Evolutionary conservation across 1,139 yeast genomes (phyloP).

Genomic region (Suhomyces anneliseae): DNA sequence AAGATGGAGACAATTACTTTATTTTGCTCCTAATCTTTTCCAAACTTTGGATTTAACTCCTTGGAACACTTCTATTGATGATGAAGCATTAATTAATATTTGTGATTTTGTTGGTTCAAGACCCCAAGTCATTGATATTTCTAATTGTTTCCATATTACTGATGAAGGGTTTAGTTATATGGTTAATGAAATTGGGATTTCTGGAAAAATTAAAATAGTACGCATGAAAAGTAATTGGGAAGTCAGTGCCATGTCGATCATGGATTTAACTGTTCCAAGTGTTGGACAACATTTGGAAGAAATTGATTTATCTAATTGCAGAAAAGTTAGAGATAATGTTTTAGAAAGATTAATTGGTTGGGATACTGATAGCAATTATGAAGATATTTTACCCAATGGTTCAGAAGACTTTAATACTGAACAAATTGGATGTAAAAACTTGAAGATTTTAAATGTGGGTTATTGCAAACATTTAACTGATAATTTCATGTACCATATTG

Average conservation of each 20-base stretch:
- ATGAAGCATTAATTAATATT: conserved; percentile 54
- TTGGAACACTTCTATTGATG: conserved; percentile 62
- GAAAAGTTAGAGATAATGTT: conserved; percentile 71
- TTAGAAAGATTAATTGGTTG: conserved; percentile 66
- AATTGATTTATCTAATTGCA: conserved; percentile 68
- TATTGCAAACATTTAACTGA: conserved; percentile 77
- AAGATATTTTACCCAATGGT: conserved; percentile 10
- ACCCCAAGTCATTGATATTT: conserved; percentile 59
- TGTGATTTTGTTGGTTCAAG: conserved; percentile 71
- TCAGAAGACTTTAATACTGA: conserved; percentile 15
- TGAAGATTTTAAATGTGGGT: conserved; percentile 56
- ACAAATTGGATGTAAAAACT: conserved; percentile 55
- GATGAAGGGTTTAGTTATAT: conserved; percentile 72
- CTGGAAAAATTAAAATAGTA: conserved; percentile 55
- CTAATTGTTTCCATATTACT: conserved; percentile 74
- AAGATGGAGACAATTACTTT: conserved; percentile 68
- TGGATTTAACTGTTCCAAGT: conserved; percentile 69
- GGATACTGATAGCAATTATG: conserved; percentile 22
- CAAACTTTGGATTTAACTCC: conserved; percentile 54
- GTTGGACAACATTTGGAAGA: conserved; percentile 60
- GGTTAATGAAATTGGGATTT: conserved; percentile 68
- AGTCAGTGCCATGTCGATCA: conserved; percentile 74
- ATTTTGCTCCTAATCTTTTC: conserved; percentile 54
- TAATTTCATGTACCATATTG: conserved; percentile 61
- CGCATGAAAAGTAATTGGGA: conserved; percentile 76